Evolutionary conservation across 164 flowering plant genomes (phyloP).

Genomic region (grape (Vitis vinifera)): DNA sequence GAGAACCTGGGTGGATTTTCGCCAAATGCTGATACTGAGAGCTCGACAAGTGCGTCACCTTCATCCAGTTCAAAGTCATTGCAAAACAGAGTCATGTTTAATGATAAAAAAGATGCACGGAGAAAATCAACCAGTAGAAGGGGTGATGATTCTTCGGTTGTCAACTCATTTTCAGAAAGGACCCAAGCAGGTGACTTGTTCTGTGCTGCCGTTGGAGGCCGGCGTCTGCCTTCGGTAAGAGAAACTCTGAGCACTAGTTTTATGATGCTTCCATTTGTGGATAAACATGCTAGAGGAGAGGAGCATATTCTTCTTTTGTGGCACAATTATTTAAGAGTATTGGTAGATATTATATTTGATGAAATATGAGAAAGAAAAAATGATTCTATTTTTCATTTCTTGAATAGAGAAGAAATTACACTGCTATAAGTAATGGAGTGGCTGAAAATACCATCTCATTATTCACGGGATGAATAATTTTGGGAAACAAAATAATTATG

Average conservation of each 20-base stretch:
- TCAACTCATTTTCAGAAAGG: conserved; percentile 52
- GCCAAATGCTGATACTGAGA: conserved; percentile 48
- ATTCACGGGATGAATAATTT: no score
- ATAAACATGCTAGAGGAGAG: background rate
- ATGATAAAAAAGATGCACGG: conserved; percentile 46
- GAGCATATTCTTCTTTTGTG: background rate
- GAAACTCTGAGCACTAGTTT: background rate
- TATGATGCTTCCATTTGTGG: background rate
- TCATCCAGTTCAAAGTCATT: conserved; percentile 54
- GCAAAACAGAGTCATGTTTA: conserved; percentile 35
- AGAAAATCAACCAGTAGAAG: conserved; percentile 60
- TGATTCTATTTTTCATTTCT: no score
- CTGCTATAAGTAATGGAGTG: no score
- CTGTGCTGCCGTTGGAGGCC: conserved; percentile 49
- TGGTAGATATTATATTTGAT: background rate
- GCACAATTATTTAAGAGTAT: background rate
- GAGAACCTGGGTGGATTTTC: conserved; percentile 45
- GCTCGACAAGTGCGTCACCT: conserved; percentile 70
- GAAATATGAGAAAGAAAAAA: no score
- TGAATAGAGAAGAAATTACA: no score
- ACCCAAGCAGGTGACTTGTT: conserved; percentile 80
- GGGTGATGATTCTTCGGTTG: conserved; percentile 43
- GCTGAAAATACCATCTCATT: no score
- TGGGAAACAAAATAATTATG: no score
- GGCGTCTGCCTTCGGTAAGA: conserved; percentile 59